Evolutionary conservation across 1,284 basidiomycete species (phyloP).

Genomic region (Pascua sp.): DNA sequence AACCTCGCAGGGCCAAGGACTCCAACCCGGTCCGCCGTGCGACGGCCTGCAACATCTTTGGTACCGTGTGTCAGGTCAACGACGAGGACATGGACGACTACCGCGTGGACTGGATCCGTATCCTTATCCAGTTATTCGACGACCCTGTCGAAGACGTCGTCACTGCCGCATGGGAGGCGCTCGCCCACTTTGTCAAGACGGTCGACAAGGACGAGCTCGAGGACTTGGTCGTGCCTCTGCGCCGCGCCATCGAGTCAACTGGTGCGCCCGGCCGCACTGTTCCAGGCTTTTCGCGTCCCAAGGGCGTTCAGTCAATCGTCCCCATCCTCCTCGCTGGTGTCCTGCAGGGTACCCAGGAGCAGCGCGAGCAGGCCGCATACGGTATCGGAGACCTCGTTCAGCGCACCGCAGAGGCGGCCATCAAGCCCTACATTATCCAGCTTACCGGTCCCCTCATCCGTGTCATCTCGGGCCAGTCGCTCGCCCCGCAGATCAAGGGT

Average conservation of each 20-base stretch:
- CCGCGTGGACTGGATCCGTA: conserved; percentile 91
- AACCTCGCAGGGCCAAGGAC: conserved; percentile 57
- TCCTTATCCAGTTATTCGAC: conserved; percentile 79
- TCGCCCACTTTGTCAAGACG: conserved; percentile 86
- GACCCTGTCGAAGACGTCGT: conserved; percentile 72
- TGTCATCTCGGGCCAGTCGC: conserved; percentile 79
- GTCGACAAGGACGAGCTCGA: conserved; percentile 91
- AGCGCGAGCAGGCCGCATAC: conserved; percentile 82
- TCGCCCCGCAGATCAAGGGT: conserved; percentile 85
- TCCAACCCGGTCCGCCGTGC: conserved; percentile 67
- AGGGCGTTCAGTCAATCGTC: conserved; percentile 82
- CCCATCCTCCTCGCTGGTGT: conserved; percentile 83
- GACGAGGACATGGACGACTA: conserved; percentile 74
- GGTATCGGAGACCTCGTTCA: conserved; percentile 93
- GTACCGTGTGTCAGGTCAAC: conserved; percentile 75
- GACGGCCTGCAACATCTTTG: conserved; percentile 73
- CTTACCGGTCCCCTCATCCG: conserved; percentile 95
- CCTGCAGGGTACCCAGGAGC: conserved; percentile 55
- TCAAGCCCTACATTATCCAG: conserved; percentile 94
- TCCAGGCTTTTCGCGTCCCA: conserved; percentile 83
- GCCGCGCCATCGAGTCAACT: conserved; percentile 80
- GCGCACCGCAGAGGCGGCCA: conserved; percentile 77
- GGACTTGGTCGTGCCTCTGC: conserved; percentile 78
- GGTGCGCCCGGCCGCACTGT: conserved; percentile 75
- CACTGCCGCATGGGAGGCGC: conserved; percentile 73